These are phyloP conservation scores for Didymella pomorum DNA, from an alignment of 2,329 filamentous ascomycete genomes.

Conservation along the genomic window DNA sequence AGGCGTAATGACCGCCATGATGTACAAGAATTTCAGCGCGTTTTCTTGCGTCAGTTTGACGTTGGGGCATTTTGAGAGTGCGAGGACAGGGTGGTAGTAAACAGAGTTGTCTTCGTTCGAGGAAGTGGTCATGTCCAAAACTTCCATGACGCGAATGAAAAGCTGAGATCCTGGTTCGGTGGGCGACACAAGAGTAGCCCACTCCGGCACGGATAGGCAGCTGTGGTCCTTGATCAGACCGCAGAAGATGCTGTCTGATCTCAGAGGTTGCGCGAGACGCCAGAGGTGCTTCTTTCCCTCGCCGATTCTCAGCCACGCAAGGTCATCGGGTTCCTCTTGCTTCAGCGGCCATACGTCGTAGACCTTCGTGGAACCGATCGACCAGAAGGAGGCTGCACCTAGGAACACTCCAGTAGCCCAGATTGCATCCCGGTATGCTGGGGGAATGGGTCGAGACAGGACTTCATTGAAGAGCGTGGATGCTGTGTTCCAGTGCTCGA, in stretches of 20 bases:
- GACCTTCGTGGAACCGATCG: slow-evolving; percentile 53
- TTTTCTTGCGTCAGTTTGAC: slow-evolving; percentile 52
- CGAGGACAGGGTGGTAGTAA: slow-evolving; percentile 44
- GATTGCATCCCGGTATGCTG: slow-evolving; percentile 55
- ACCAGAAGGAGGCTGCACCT: slow-evolving; percentile 57
- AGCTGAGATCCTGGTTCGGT: slow-evolving; percentile 34
- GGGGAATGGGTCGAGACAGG: slow-evolving; percentile 49
- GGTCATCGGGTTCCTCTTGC: slow-evolving; percentile 52
- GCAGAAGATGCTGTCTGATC: slow-evolving; percentile 59
- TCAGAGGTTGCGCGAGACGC: slow-evolving; percentile 59
- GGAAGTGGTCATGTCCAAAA: slow-evolving; percentile 39
- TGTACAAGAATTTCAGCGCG: slow-evolving; percentile 57
- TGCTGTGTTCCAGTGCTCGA: slow-evolving; percentile 58
- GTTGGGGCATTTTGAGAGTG: slow-evolving; percentile 52
- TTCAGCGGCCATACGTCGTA: slow-evolving; percentile 66
- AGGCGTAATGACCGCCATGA: slow-evolving; percentile 57
- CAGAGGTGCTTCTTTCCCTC: slow-evolving; percentile 65
- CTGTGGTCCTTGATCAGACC: slow-evolving; percentile 36
- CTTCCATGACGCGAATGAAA: slow-evolving; percentile 41
- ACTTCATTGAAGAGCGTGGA: slow-evolving; percentile 59
- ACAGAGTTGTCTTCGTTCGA: slow-evolving; percentile 30
- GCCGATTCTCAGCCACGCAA: slow-evolving; percentile 67
- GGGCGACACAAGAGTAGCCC: slow-evolving; percentile 13
- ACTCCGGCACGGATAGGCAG: slow-evolving; percentile 20
- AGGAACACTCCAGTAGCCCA: slow-evolving; percentile 60